Evolutionary conservation across 108 stramenopile genomes (phyloP).

Genomic region (Skeletonema costatum): DNA sequence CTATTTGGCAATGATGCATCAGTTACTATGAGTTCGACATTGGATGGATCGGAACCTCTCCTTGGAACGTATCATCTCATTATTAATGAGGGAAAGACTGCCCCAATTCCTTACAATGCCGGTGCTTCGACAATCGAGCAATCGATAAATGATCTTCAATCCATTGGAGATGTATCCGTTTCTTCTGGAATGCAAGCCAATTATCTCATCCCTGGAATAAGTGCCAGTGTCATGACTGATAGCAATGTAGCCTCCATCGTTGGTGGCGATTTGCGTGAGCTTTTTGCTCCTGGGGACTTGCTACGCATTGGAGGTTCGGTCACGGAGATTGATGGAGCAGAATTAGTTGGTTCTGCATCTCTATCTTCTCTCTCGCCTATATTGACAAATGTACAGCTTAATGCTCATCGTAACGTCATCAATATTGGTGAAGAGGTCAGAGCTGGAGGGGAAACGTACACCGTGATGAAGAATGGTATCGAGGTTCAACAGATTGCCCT

Average conservation of each 20-base stretch:
- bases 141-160: conserved; percentile 58
- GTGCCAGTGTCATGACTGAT: conserved; percentile 53
- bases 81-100: conserved; percentile 51
- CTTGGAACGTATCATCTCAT: conserved; percentile 27
- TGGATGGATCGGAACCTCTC: conserved; percentile 54
- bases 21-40: conserved; percentile 32
- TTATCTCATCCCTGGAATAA: conserved; percentile 53
- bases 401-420: conserved; percentile 30
- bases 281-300: conserved; percentile 61
- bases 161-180: conserved; percentile 62
- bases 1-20: conserved; percentile 53
- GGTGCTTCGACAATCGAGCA: conserved; percentile 49
- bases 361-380: conserved; percentile 33
- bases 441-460: conserved; percentile 49
- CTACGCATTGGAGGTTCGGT: conserved; percentile 59
- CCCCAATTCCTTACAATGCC: conserved; percentile 50
- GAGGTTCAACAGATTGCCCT: conserved; percentile 69
- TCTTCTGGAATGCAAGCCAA: conserved; percentile 28
- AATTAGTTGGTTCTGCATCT: conserved; percentile 30
- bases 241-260: conserved; percentile 25
- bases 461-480: conserved; percentile 50
- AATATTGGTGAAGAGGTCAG: conserved; percentile 52
- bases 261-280: conserved; percentile 57
- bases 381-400: conserved; percentile 28
- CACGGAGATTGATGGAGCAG: conserved; percentile 60